Base-by-base conservation (phyloP, 1,139 yeast genomes). In the Blastobotrys capitulatus region DNA sequence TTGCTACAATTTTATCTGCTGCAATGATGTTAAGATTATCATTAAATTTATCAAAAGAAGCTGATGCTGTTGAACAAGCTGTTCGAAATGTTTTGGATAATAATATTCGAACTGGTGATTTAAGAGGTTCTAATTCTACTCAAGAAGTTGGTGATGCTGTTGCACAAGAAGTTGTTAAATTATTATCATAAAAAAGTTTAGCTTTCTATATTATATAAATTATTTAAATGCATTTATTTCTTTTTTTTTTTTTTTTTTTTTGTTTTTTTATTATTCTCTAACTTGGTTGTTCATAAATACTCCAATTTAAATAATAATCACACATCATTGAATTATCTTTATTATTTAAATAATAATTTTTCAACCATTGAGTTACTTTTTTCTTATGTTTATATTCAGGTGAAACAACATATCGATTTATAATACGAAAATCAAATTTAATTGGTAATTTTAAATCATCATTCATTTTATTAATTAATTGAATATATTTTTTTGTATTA, bases 11-110 rank as follows among this genome's bases (percentile, higher is more conserved):
- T 60, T 77, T 92, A 63, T 89, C 97, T 16, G 95, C 86, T 10
- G 97, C 97, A 34, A 86, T 92, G 95, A 90, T 92, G 97, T 79
- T 92, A 72, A 82, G 94, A 65, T 79, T 92, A 57, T 87, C 96
- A 25, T 79, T 92, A 65, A 83, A 86, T 66, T 72, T 88, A 63
- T 78, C 78, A 54, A 79, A 82, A 57, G 97, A 88, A 69, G 97
- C 96, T 56, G 84, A 79, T 55, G 94, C 92, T 32, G 75, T 92
- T 60, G 97, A 94, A 72, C 73, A 78, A 62, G 98, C 98, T 18
- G 97, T 92, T 38, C 79, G 80, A 55, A 74, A 74, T 56, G 96
- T 87, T 38, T 74, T 92, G 54, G 97, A 89, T 66, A 61, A 76
- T 36, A 96, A 95, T 54, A 70, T 90, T 57, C 83, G 92, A 74